A percentile compares a stretch with the other conserved stretches of the same genome.
Conservation (phyloP, 768 basidiomycete genomes). For the Infundibulicybe gibba region DNA sequence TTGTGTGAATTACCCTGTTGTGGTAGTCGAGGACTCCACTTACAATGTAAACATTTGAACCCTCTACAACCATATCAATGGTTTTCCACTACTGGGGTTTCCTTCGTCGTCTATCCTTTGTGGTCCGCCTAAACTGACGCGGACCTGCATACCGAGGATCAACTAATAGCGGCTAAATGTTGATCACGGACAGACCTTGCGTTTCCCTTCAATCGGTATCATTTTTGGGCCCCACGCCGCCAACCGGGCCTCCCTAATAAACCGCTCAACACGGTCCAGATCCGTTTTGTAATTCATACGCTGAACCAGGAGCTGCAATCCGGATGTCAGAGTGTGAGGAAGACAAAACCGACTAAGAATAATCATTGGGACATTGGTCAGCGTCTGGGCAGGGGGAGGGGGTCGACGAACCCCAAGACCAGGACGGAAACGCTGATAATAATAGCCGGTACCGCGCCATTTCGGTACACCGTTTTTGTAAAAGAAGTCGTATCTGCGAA, state of each 20-base stretch:
- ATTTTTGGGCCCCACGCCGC: constrained; percentile 84
- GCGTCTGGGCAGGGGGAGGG: neutral
- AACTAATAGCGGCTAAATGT: constrained; percentile 1
- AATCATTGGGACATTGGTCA: constrained; percentile 4
- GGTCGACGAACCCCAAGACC: constrained; percentile 63
- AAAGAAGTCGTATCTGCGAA: constrained; percentile 81
- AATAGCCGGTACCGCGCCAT: constrained; percentile 96
- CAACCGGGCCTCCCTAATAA: constrained; percentile 56
- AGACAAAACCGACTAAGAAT: constrained; percentile 67
- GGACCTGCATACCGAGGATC: constrained; percentile 46
- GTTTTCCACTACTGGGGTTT: constrained; percentile 42
- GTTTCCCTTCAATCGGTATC: constrained; percentile 55
- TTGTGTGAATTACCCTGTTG: neutral
- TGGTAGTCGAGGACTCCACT: constrained; percentile 21
- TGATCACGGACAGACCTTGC: constrained; percentile 50
- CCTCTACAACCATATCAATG: constrained; percentile 83
- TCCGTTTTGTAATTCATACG: constrained; percentile 75
- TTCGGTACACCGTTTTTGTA: constrained; percentile 96
- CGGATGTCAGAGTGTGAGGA: constrained; percentile 79
- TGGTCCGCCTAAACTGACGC: constrained; percentile 60
- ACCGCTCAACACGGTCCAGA: constrained; percentile 59
- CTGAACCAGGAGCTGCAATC: constrained; percentile 79
- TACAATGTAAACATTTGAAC: constrained; percentile 71
- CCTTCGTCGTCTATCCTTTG: constrained; percentile 51
- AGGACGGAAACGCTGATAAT: constrained; percentile 95